Percentiles rank a stretch among this genome's conserved stretches.
phyloP scores from a whole-genome alignment of 148 eudicot species.

The Cornus suecica region DNA sequence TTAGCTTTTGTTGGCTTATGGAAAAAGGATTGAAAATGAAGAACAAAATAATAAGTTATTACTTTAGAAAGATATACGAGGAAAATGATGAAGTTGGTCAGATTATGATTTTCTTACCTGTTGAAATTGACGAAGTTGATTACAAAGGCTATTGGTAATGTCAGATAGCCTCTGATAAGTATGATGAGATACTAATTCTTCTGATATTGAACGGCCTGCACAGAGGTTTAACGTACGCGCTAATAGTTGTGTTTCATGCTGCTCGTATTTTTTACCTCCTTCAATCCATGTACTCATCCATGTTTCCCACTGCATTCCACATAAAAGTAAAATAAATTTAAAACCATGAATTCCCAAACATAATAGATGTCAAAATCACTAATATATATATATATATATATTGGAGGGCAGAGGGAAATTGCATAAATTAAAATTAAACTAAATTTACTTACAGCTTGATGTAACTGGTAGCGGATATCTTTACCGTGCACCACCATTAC shows the following conservation, averaged over 20 bases:
- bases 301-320: slow-evolving; percentile 49
- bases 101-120: slow-evolving; percentile 30
- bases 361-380: neutral
- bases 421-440: neutral
- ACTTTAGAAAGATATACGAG: no score
- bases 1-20: no score
- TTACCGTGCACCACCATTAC: slow-evolving; percentile 44
- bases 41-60: no score
- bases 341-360: neutral
- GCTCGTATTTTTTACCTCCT: slow-evolving; percentile 27
- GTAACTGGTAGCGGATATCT: slow-evolving; percentile 49
- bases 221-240: slow-evolving; percentile 46
- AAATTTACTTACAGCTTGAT: slow-evolving; percentile 43
- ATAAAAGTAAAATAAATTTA: no score
- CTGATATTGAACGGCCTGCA: slow-evolving; percentile 29
- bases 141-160: slow-evolving; percentile 42
- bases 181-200: slow-evolving; percentile 31
- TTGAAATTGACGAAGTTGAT: slow-evolving; percentile 34
- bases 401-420: neutral
- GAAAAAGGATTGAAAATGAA: no score
- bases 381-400: neutral
- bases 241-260: slow-evolving; percentile 45
- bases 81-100: no score
- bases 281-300: slow-evolving; percentile 68
- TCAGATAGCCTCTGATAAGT: slow-evolving; percentile 33